These are phyloP conservation scores for Paraconiothyrium sp. DNA, from an alignment of 2,329 filamentous ascomycete species.

Conservation along the genomic window DNA sequence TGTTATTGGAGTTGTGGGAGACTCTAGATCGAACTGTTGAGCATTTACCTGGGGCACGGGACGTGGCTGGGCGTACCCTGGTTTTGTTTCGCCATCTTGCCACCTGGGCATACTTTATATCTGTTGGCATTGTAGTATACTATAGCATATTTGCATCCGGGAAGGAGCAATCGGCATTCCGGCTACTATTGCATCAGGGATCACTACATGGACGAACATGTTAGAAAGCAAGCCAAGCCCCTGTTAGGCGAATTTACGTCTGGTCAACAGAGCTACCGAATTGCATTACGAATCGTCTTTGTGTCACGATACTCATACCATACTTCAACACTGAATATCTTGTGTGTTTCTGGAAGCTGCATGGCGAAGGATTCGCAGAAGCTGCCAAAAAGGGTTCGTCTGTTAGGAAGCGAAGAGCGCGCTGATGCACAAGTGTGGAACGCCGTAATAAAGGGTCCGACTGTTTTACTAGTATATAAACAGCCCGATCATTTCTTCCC, in stretches of 20 bases:
- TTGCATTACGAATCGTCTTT: background rate
- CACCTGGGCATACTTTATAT: background rate
- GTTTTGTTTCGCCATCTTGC: background rate
- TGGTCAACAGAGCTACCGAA: background rate
- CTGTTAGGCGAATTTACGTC: background rate
- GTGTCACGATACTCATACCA: background rate
- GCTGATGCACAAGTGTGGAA: background rate
- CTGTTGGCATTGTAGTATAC: background rate
- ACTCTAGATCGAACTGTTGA: background rate
- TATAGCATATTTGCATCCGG: background rate
- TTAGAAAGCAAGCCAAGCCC: background rate
- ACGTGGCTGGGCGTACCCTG: too few relatives aligned
- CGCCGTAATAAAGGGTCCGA: background rate
- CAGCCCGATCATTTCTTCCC: too few relatives aligned
- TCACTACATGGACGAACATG: background rate
- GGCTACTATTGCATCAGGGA: background rate
- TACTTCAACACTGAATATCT: background rate
- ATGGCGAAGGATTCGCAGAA: conserved; percentile 11
- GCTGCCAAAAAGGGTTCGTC: conserved; percentile 13
- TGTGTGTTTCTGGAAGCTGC: too few relatives aligned
- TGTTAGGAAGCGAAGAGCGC: background rate
- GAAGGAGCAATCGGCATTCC: background rate
- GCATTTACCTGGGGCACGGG: background rate
- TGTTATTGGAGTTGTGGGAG: background rate
- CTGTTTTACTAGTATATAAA: background rate